phyloP scores from a whole-genome alignment of 805 yeast species.

The Starmerella stigmatis region DNA sequence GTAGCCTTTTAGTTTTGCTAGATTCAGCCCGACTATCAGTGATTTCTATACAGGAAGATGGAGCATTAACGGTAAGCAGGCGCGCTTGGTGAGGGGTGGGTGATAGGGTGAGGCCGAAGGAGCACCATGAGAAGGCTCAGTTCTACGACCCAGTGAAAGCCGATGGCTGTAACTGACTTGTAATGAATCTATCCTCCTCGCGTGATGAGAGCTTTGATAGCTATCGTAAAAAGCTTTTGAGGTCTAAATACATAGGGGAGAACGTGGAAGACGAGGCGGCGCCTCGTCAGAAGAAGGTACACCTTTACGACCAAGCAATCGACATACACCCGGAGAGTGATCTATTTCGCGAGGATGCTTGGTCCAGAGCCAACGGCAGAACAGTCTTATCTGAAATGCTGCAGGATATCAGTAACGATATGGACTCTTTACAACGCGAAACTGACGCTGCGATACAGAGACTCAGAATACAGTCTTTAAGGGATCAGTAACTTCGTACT shows the following conservation, averaged over 20 bases:
- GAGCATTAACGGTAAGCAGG: too few relatives aligned
- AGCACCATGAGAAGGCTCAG: too few relatives aligned
- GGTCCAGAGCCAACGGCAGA: neutral
- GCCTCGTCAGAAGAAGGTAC: neutral
- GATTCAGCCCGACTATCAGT: too few relatives aligned
- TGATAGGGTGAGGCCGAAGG: too few relatives aligned
- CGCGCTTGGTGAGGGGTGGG: too few relatives aligned
- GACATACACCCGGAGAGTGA: neutral
- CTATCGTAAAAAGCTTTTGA: neutral
- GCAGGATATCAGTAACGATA: neutral
- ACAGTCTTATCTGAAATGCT: neutral
- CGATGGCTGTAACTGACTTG: too few relatives aligned
- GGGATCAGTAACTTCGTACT: too few relatives aligned
- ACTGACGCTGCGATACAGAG: neutral
- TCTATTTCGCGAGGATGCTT: neutral
- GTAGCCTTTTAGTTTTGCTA: too few relatives aligned
- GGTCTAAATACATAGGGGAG: neutral
- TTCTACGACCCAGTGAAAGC: too few relatives aligned
- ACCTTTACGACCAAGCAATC: neutral
- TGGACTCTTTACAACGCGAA: neutral
- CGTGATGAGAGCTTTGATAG: neutral
- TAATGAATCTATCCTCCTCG: too few relatives aligned
- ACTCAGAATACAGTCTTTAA: neutral
- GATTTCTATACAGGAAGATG: too few relatives aligned
- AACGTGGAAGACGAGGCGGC: neutral